A percentile compares a stretch with the other conserved stretches of the same genome.
Evolutionary conservation across 2,329 filamentous ascomycete genomes (phyloP).

Genomic region (Coleophoma crateriformis): DNA sequence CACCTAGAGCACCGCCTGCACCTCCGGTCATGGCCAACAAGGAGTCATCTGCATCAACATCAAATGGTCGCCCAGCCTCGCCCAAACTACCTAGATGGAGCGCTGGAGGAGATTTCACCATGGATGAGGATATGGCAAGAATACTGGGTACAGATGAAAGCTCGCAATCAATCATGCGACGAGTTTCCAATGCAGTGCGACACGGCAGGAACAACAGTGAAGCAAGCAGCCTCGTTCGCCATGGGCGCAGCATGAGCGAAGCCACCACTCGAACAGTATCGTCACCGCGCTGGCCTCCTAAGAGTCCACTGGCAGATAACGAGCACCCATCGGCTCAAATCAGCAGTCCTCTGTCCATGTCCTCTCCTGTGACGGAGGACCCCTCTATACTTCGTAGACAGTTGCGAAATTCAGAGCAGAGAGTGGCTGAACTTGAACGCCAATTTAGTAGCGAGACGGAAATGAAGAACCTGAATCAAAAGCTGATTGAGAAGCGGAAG

Average conservation of each 20-base stretch:
- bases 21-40: slow-evolving; percentile 21
- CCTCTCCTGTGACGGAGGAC: slow-evolving; percentile 57
- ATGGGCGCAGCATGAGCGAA: slow-evolving; percentile 60
- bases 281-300: slow-evolving; percentile 64
- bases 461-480: slow-evolving; percentile 66
- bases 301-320: slow-evolving; percentile 57
- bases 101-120: slow-evolving; percentile 77
- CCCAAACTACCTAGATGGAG: slow-evolving; percentile 71
- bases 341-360: slow-evolving; percentile 64
- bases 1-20: slow-evolving; percentile 26
- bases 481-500: slow-evolving; percentile 86
- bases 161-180: slow-evolving; percentile 74
- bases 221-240: slow-evolving; percentile 38
- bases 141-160: slow-evolving; percentile 76
- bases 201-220: slow-evolving; percentile 87
- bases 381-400: slow-evolving; percentile 66
- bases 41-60: not conserved
- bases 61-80: slow-evolving; percentile 35
- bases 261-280: slow-evolving; percentile 58
- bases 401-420: slow-evolving; percentile 74
- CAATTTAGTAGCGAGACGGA: slow-evolving; percentile 57
- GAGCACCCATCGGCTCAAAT: slow-evolving; percentile 46
- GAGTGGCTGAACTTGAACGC: slow-evolving; percentile 81
- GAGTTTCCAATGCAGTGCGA: slow-evolving; percentile 88
- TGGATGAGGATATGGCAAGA: slow-evolving; percentile 93